Conservation (phyloP, 116 monocot genomes). For the Cymodocea nodosa region DNA sequence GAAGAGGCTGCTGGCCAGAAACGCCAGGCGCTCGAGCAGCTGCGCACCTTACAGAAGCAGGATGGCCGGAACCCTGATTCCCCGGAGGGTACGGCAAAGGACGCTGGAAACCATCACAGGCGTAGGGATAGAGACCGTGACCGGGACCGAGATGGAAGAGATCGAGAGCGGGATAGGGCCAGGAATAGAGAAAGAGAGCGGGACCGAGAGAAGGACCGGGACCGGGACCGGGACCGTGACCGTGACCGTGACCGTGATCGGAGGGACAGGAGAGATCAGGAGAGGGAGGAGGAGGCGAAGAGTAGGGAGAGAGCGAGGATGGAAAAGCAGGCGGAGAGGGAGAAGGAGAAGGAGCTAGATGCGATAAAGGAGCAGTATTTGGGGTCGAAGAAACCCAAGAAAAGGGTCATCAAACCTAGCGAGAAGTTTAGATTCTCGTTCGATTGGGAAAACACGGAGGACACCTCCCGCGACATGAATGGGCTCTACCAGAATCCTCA, state of each 20-base stretch:
- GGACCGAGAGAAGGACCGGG: slow-evolving; percentile 41
- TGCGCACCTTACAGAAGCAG: slow-evolving; percentile 13
- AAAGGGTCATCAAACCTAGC: slow-evolving; percentile 89
- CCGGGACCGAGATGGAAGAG: slow-evolving; percentile 24
- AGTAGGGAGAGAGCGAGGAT: slow-evolving; percentile 33
- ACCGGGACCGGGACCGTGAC: slow-evolving; percentile 23
- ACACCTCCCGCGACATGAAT: slow-evolving; percentile 96
- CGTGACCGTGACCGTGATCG: slow-evolving; percentile 40
- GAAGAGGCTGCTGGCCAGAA: slow-evolving; percentile 41
- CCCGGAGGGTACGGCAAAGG: too few relatives aligned
- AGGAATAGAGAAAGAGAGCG: slow-evolving; percentile 39
- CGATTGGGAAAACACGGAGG: slow-evolving; percentile 99
- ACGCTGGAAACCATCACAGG: too few relatives aligned
- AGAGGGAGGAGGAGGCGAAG: slow-evolving; percentile 37
- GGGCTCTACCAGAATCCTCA: slow-evolving; percentile 82
- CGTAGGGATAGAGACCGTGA: slow-evolving; percentile 8
- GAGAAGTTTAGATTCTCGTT: slow-evolving; percentile 98
- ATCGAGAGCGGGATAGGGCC: slow-evolving; percentile 19
- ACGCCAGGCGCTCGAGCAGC: slow-evolving; percentile 33
- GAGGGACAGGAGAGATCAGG: slow-evolving; percentile 32
- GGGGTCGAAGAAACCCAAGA: slow-evolving; percentile 93
- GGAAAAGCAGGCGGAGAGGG: slow-evolving; percentile 79
- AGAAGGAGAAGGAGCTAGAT: slow-evolving; percentile 82
- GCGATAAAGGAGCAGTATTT: slow-evolving; percentile 92
- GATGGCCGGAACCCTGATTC: slow-evolving; percentile 7